A percentile compares a stretch with the other conserved stretches of the same genome.
Evolutionary conservation across 2,329 filamentous ascomycete genomes (phyloP).

Genomic region (Fusarium oxysporum): DNA sequence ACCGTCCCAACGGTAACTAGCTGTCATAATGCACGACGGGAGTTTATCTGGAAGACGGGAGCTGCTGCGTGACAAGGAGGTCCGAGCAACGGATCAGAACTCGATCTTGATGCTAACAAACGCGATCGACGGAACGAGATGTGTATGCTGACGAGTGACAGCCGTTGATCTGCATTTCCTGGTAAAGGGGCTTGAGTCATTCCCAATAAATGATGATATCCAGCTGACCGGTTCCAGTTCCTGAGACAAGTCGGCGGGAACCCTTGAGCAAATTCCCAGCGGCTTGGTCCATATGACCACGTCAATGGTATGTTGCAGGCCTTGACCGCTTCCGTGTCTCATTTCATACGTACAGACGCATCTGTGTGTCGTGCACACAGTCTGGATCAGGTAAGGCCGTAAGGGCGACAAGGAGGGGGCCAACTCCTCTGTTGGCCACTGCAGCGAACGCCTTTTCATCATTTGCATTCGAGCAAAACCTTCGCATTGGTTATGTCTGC

Average conservation of each 20-base stretch:
- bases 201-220: constrained; percentile 22
- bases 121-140: constrained; percentile 9
- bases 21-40: constrained; percentile 35
- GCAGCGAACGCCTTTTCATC: constrained; percentile 30
- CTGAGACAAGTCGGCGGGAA: constrained; percentile 29
- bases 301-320: constrained; percentile 18
- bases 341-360: constrained; percentile 10
- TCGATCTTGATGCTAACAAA: constrained; percentile 12
- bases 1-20: constrained; percentile 42
- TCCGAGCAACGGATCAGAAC: constrained; percentile 9
- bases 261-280: constrained; percentile 27
- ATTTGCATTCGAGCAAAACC: constrained; percentile 24
- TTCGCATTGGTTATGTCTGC: constrained; percentile 15
- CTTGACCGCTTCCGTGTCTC: constrained; percentile 36
- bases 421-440: constrained; percentile 10
- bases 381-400: constrained; percentile 18
- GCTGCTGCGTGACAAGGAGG: constrained; percentile 4
- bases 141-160: constrained; percentile 12
- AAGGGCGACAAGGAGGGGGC: constrained; percentile 13
- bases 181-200: constrained; percentile 25
- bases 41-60: constrained; percentile 11
- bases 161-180: constrained; percentile 31
- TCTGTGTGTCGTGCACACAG: constrained; percentile 22
- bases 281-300: constrained; percentile 39
- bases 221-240: constrained; percentile 35